Evolutionary conservation across 441 rosid species (phyloP).

Genomic region (Adansonia rubrostipa): DNA sequence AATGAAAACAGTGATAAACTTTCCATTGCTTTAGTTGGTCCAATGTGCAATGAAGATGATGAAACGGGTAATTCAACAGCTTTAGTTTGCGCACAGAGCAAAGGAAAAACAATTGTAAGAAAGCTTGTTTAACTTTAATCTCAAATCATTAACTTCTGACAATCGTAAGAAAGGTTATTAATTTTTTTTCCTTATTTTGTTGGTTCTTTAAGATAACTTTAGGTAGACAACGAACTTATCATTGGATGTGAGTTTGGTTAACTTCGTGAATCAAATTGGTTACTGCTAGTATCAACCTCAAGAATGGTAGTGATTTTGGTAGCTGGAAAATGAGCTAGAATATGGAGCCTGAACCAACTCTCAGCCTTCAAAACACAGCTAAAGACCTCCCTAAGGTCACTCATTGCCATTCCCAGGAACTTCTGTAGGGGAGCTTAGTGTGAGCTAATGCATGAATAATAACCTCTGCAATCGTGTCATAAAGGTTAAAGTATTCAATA

Average conservation of each 20-base stretch:
- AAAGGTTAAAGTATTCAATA: constrained; percentile 42
- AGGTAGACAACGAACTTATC: neutral
- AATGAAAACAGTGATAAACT: constrained; percentile 25
- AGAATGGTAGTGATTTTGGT: constrained; percentile 67
- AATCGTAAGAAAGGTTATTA: neutral
- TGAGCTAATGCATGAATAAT: constrained; percentile 33
- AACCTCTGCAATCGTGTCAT: constrained; percentile 32
- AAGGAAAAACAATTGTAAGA: too few species aligned
- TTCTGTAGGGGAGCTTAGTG: constrained; percentile 43
- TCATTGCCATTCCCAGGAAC: constrained; percentile 49
- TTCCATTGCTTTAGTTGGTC: constrained; percentile 18
- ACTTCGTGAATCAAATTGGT: neutral
- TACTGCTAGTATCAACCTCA: constrained; percentile 34
- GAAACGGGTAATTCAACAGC: neutral
- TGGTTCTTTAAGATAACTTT: neutral
- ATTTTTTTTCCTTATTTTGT: neutral
- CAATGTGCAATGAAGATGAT: constrained; percentile 16
- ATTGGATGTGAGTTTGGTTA: neutral
- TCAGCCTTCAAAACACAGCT: constrained; percentile 67
- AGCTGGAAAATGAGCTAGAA: constrained; percentile 67
- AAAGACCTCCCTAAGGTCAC: constrained; percentile 50
- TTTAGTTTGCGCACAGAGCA: neutral
- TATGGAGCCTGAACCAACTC: constrained; percentile 69
- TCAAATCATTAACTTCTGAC: neutral
- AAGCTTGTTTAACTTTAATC: neutral